Evolutionary conservation across 352 stramenopile species (phyloP), one percentile per base, ranked within the genome.

Genomic region (Phytophthora vignae): DNA sequence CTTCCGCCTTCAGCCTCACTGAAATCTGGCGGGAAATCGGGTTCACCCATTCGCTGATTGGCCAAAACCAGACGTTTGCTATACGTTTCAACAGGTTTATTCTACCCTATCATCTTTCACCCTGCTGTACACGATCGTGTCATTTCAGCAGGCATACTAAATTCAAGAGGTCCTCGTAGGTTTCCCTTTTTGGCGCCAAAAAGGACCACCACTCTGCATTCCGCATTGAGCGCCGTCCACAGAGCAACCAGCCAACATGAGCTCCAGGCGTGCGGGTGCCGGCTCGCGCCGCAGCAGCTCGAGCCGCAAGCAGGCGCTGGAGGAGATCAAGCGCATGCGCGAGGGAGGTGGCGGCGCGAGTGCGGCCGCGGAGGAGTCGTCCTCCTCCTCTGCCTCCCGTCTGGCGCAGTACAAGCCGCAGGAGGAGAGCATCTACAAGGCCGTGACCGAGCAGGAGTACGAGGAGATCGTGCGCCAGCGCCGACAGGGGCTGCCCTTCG

Each of bases 381-480:
- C 56, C 12, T 5, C 54, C 6, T 54, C 31, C 19, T 19, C 55
- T 3, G 33, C 33, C 27, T 90, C 86, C 40, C 87, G 87, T 33
- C 77, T 96, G 63, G 85, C 88, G 38, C 73, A 81, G 42, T 96
- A 95, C 70, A 88, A 88, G 60, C 83, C 87, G 8, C 69, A 90
- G 44, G 90, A 97, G 63, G 78, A 86, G 33, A 93, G 83, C 25
- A 83, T 97, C 50, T 97, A 91, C 78, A 91, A 96, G 75, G 83
- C 76, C n/a, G 85, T 97, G 62, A 94, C 85, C 2, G 90, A 97
- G 53, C 73, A 87, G 33, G 89, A 97, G 63, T 97, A 97, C 73
- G 87, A 94, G 42, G 79, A 95, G 60, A 76, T 96, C 21, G 90
- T 97, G 49, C 86, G 81, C 29, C 84, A 96, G 73, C 86, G 90